phyloP scores from a whole-genome alignment of 306 rosid species.

The Delonix regia region DNA sequence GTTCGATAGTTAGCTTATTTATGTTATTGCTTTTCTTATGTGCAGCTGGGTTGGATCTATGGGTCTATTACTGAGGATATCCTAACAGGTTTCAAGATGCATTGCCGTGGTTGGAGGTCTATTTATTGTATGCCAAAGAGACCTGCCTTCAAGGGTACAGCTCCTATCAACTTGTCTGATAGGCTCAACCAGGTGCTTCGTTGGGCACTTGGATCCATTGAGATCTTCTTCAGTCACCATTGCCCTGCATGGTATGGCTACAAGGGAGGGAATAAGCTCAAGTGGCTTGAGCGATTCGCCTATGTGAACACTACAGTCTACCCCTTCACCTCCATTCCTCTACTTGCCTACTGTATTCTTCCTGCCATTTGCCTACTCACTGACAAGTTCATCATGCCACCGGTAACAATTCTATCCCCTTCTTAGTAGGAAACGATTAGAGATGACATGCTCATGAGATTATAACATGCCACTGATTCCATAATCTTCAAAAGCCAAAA shows the following conservation, averaged over 20 bases:
- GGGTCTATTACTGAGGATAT: conserved; percentile 98
- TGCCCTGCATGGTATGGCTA: conserved; percentile 90
- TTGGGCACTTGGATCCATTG: conserved; percentile 97
- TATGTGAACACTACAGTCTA: conserved; percentile 93
- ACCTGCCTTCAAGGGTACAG: conserved; percentile 96
- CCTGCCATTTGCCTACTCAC: conserved; percentile 98
- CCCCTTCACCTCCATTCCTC: conserved; percentile 94
- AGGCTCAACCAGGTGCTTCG: conserved; percentile 97
- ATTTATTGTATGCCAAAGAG: conserved; percentile 88
- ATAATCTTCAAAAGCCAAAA: not conserved
- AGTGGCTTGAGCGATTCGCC: conserved; percentile 95
- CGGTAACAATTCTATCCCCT: conserved; percentile 53
- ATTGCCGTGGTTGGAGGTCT: conserved; percentile 99
- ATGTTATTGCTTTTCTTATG: conserved; percentile 20
- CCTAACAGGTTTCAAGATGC: conserved; percentile 96
- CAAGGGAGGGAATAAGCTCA: conserved; percentile 78
- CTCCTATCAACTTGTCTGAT: conserved; percentile 97
- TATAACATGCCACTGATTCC: conserved; percentile 1
- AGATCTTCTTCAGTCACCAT: conserved; percentile 94
- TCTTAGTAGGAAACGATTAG: conserved; percentile 16
- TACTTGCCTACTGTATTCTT: conserved; percentile 83
- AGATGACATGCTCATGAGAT: conserved; percentile 16
- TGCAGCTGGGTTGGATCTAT: conserved; percentile 96
- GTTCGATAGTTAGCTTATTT: not conserved
- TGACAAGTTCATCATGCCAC: conserved; percentile 96